Base-by-base conservation (phyloP, 2,329 filamentous ascomycete species). In the Sporothrix euskadiensis region DNA sequence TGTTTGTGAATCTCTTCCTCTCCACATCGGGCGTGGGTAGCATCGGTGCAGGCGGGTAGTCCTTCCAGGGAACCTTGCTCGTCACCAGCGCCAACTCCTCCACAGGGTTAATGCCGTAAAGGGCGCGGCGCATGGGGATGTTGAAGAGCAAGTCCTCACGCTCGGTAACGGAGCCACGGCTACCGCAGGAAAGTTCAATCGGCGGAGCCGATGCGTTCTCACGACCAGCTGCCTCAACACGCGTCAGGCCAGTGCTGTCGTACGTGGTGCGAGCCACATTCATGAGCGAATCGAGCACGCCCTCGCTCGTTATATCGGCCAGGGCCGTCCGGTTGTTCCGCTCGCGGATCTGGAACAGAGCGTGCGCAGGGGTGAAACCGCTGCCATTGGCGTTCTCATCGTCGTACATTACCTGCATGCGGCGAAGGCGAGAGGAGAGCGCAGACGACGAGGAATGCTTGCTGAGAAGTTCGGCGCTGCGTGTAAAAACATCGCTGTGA, bases 1-100 rank as follows among this genome's bases (percentile, higher is more conserved):
- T 97, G 80, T 95, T 92, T 69, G 92, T 98, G 83, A 94, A 98
- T 32, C 92, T 89, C 76, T 90, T 89, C 85, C 94, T 95, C 79
- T 92, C 88, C 63, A 92, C 94, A 75, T 92, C 90, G 0, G 96
- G 94, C 49, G 87, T 84, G 2, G 96, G 94, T 1, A 98, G 85
- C 81, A 94, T 85, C 76, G 88, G 85, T 14, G 83, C 84, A 1
- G 87, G 80, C 0, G 94, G 92, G 78, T 91, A 90, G 49, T 87
- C 83, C 32, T 88, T 85, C 16, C 89, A 84, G 5, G 93, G 89
- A 9, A 94, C 81, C 82, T 93, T 93, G 71, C 90, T 87, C 68
- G 89, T 85, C n/a, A 98, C 83, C 5, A 98, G 85, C 2, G 90
- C 88, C 78, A 88, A 88, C 81, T 98, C 94, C 75, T 95, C 85